phyloP scores from a whole-genome alignment of 305 asterid genomes.

The Withania somnifera region DNA sequence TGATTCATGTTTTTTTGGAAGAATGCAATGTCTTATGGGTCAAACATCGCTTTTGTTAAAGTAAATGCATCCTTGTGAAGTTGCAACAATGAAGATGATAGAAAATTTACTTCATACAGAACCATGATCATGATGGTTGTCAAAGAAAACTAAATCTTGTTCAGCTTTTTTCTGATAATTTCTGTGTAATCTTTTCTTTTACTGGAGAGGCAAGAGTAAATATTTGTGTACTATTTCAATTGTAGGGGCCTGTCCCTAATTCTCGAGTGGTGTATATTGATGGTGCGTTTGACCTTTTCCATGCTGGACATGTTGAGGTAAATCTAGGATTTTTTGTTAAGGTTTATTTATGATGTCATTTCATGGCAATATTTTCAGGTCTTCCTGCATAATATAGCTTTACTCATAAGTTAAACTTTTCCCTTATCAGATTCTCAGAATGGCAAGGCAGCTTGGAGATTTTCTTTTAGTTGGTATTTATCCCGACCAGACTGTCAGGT shows the following conservation, averaged over 20 bases:
- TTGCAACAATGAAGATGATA: neutral
- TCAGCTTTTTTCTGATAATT: neutral
- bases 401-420: neutral
- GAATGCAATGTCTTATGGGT: neutral
- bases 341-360: neutral
- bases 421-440: conserved; percentile 62
- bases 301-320: conserved; percentile 98
- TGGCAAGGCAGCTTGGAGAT: conserved; percentile 81
- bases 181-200: neutral
- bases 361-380: neutral
- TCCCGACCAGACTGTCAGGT: conserved; percentile 68
- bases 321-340: neutral
- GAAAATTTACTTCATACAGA: neutral
- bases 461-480: conserved; percentile 91
- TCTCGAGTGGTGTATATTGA: conserved; percentile 89
- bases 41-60: neutral
- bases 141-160: neutral
- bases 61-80: neutral
- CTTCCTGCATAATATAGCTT: neutral
- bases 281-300: conserved; percentile 95
- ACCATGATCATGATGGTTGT: neutral
- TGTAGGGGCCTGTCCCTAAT: conserved; percentile 87
- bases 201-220: neutral
- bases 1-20: neutral
- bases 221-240: neutral